Percentiles rank a stretch among this genome's conserved stretches.
Evolutionary conservation across 176 grass and related monocot genomes (phyloP).

Genomic region (Otatea glauca): DNA sequence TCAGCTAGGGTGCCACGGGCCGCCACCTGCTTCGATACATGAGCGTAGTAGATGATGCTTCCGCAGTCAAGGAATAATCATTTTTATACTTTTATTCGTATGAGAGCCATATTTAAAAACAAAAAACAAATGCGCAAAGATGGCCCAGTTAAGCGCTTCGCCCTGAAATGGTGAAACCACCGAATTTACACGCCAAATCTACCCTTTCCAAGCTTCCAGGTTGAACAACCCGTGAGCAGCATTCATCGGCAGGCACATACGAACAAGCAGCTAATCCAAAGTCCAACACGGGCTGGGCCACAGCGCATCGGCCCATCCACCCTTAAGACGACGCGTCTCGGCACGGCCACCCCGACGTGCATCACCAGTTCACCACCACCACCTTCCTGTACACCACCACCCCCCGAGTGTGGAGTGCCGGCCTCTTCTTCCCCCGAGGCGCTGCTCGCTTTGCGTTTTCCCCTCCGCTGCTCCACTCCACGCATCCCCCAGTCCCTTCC

Average conservation of each 20-base stretch:
- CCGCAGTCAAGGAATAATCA: too few species aligned
- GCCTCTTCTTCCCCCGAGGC: conserved; percentile 40
- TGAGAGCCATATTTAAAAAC: too few species aligned
- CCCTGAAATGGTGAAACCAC: background rate
- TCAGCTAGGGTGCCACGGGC: too few species aligned
- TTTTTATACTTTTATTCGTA: too few species aligned
- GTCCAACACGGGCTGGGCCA: conserved; percentile 31
- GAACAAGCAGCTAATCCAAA: conserved; percentile 8
- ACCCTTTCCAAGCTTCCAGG: background rate
- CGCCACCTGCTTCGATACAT: too few species aligned
- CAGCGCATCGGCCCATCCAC: conserved; percentile 23
- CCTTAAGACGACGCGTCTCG: background rate
- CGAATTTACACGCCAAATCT: conserved; percentile 23
- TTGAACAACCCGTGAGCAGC: conserved; percentile 27
- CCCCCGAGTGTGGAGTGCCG: background rate
- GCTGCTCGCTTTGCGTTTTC: conserved; percentile 37
- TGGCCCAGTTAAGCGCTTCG: too few species aligned
- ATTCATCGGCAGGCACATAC: background rate
- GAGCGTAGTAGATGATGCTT: too few species aligned
- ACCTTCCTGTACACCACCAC: background rate
- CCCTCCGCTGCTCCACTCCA: conserved; percentile 15
- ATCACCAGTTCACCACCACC: background rate
- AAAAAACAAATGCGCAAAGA: too few species aligned
- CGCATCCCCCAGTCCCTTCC: background rate
- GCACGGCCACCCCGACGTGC: background rate